A percentile compares a stretch with the other conserved stretches of the same genome.
Conservation (phyloP, 768 basidiomycete genomes). For the Podaxis mareebaensis region DNA sequence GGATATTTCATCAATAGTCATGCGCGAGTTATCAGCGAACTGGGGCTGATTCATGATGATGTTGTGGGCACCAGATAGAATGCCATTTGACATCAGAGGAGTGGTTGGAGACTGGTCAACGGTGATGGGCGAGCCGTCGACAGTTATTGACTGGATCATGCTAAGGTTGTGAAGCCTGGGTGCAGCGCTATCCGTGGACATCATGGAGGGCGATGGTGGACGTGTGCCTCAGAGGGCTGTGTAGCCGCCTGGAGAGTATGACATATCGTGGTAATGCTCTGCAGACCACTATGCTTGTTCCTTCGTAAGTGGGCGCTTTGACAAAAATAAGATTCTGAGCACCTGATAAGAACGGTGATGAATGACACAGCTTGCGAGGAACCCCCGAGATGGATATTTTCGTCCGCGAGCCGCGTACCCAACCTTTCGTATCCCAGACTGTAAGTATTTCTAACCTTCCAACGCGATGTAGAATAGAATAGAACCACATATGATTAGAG, state of each 20-base stretch:
- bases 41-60: background rate
- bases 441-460: no score
- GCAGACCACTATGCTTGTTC: no score
- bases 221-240: background rate
- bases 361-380: no score
- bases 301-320: no score
- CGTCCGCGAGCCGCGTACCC: no score
- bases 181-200: background rate
- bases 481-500: no score
- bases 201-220: background rate
- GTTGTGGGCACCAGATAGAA: background rate
- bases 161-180: background rate
- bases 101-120: background rate
- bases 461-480: no score
- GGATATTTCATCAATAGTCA: background rate
- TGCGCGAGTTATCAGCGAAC: background rate
- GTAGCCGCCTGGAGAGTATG: background rate
- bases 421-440: no score
- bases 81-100: background rate
- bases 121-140: background rate
- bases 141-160: background rate
- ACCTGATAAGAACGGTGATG: no score
- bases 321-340: no score
- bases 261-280: background rate
- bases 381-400: no score